These are phyloP conservation scores for Mucor lusitanicus DNA, from an alignment of 371 early-diverging fungal genomes.

Conservation along the genomic window DNA sequence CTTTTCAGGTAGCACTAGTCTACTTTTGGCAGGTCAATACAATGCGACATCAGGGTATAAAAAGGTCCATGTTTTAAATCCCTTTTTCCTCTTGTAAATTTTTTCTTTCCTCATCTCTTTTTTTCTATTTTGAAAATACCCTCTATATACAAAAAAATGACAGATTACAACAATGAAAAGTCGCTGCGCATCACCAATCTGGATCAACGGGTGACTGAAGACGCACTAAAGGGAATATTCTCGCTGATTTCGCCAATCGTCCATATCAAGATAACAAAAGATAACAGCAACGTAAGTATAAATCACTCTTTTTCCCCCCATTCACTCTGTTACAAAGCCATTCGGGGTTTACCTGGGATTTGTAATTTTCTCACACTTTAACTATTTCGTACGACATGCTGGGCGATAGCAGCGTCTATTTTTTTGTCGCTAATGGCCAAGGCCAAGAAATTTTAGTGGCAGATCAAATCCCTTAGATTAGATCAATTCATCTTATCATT, in stretches of 20 bases:
- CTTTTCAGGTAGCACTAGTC: background rate
- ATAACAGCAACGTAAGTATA: slow-evolving; percentile 16
- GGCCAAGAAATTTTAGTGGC: slow-evolving; percentile 2
- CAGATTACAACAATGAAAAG: slow-evolving; percentile 6
- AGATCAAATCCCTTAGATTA: slow-evolving; percentile 9
- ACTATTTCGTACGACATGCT: background rate
- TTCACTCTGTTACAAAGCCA: background rate
- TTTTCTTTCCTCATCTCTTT: background rate
- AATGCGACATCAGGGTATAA: background rate
- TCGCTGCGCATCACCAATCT: slow-evolving; percentile 18
- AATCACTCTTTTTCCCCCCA: background rate
- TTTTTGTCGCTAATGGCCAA: background rate
- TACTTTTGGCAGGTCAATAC: background rate
- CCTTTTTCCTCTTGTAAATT: background rate
- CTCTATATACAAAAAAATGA: slow-evolving; percentile 8
- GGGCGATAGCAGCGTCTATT: background rate
- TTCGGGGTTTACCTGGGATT: slow-evolving; percentile 6
- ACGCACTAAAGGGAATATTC: slow-evolving; percentile 14
- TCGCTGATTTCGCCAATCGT: slow-evolving; percentile 12
- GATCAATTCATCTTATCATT: slow-evolving; percentile 7
- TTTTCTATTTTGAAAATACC: background rate
- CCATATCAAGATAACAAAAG: slow-evolving; percentile 6
- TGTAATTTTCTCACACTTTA: slow-evolving; percentile 6
- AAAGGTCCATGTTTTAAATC: background rate
- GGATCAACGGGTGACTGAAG: slow-evolving; percentile 13